Percentiles rank a stretch among this genome's conserved stretches.
Conservation (phyloP, 139 green algal species). For the Chlamydomonas sp. region DNA sequence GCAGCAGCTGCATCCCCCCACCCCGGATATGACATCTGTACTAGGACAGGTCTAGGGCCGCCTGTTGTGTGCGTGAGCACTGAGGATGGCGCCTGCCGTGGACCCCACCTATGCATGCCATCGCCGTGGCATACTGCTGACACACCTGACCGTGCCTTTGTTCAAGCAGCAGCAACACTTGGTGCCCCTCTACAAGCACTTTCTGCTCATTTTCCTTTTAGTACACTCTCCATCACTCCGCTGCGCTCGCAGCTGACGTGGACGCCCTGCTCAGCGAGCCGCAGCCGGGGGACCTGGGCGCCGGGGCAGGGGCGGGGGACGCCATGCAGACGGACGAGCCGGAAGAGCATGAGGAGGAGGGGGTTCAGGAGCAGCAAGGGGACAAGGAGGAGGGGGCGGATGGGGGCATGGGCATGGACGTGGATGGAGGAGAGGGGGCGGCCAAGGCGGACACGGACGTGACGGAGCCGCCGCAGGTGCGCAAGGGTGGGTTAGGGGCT, state of each 20-base stretch:
- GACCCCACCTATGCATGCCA: too few relatives aligned
- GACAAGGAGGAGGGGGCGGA: neutral
- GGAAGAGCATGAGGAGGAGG: neutral
- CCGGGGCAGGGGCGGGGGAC: neutral
- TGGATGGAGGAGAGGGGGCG: neutral
- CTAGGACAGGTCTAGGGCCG: too few relatives aligned
- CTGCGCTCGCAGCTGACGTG: neutral
- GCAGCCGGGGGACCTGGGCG: neutral
- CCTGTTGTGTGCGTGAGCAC: too few relatives aligned
- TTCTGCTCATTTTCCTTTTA: too few relatives aligned
- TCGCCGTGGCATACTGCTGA: too few relatives aligned
- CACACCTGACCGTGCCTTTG: too few relatives aligned
- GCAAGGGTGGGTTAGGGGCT: neutral
- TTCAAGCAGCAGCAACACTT: too few relatives aligned
- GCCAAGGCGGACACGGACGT: neutral
- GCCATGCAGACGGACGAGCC: neutral
- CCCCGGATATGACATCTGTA: too few relatives aligned
- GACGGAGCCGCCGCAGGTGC: constrained; percentile 18
- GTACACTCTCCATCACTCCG: too few relatives aligned
- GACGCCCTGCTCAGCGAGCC: neutral
- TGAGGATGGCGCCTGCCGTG: too few relatives aligned
- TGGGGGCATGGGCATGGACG: neutral
- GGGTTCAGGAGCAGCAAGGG: constrained; percentile 20
- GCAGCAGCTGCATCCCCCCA: too few relatives aligned
- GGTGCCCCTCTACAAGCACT: too few relatives aligned